These are phyloP conservation scores for Santalum album DNA, from an alignment of 164 flowering plant species.

Conservation along the genomic window DNA sequence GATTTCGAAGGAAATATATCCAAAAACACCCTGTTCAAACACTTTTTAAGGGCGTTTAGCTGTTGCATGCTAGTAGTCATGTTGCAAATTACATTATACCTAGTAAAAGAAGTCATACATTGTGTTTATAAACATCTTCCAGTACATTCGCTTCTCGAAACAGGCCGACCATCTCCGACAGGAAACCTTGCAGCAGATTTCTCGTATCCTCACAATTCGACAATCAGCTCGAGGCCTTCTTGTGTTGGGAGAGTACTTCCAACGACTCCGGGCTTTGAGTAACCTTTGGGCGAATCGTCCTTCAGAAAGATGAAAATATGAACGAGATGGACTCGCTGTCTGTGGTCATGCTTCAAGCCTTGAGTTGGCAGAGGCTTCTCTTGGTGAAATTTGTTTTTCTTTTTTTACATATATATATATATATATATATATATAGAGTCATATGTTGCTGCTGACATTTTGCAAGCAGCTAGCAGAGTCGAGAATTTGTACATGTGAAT, in stretches of 20 bases:
- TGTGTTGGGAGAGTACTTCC: conserved; percentile 77
- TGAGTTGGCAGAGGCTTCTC: too few species aligned
- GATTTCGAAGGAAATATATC: too few species aligned
- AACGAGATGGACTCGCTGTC: conserved; percentile 1
- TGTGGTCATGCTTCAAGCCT: neutral
- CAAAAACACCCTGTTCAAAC: too few species aligned
- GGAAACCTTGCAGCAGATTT: conserved; percentile 64
- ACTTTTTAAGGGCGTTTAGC: too few species aligned
- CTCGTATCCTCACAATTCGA: conserved; percentile 52
- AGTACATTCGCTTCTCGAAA: neutral
- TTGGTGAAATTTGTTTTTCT: too few species aligned
- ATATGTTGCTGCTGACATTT: conserved; percentile 14
- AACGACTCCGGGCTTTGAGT: conserved; percentile 71
- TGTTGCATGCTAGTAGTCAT: too few species aligned
- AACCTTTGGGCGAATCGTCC: conserved; percentile 69
- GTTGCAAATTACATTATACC: too few species aligned
- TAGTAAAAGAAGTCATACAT: too few species aligned
- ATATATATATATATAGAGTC: too few species aligned
- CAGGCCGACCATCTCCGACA: conserved; percentile 89
- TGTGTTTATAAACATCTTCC: too few species aligned
- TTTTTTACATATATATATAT: too few species aligned
- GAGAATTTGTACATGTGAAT: conserved; percentile 14
- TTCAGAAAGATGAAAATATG: neutral
- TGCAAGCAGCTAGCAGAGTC: conserved; percentile 13
- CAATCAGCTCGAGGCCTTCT: conserved; percentile 80